Percentiles rank a stretch among this genome's conserved stretches.
Evolutionary conservation across 805 yeast species (phyloP).

Genomic region (Wickerhamiella siamensis): DNA sequence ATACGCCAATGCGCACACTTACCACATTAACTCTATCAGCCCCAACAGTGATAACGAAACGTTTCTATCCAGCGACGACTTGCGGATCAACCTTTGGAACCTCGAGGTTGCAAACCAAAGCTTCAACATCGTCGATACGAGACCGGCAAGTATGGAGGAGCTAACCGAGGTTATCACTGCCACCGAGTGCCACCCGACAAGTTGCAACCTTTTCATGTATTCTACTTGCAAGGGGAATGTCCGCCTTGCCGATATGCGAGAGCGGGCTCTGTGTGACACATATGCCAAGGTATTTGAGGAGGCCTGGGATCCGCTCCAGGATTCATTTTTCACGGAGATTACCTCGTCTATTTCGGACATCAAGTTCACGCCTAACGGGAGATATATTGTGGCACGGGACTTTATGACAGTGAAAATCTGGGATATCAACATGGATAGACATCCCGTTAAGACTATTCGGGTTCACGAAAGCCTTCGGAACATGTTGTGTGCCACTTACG

Average conservation of each 20-base stretch:
- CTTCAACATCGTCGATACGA: slow-evolving; percentile 93
- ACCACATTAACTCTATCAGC: slow-evolving; percentile 91
- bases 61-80: slow-evolving; percentile 80
- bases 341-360: slow-evolving; percentile 90
- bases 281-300: slow-evolving; percentile 79
- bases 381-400: slow-evolving; percentile 92
- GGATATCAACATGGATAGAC: slow-evolving; percentile 95
- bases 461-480: slow-evolving; percentile 92
- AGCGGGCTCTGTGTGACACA: slow-evolving; percentile 81
- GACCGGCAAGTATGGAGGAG: slow-evolving; percentile 98
- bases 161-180: slow-evolving; percentile 93
- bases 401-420: slow-evolving; percentile 94
- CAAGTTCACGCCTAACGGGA: slow-evolving; percentile 80
- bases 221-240: slow-evolving; percentile 91
- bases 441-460: slow-evolving; percentile 85
- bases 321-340: slow-evolving; percentile 93
- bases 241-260: slow-evolving; percentile 92
- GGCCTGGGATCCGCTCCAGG: slow-evolving; percentile 79
- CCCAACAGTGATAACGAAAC: slow-evolving; percentile 95
- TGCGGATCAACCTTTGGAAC: slow-evolving; percentile 92
- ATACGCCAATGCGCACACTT: slow-evolving; percentile 93
- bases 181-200: slow-evolving; percentile 88
- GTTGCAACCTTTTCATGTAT: slow-evolving; percentile 90
- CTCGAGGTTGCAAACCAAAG: slow-evolving; percentile 86
- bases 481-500: slow-evolving; percentile 90